phyloP scores from a whole-genome alignment of 192 early-diverging fungal species.

The Linnemannia elongata region DNA sequence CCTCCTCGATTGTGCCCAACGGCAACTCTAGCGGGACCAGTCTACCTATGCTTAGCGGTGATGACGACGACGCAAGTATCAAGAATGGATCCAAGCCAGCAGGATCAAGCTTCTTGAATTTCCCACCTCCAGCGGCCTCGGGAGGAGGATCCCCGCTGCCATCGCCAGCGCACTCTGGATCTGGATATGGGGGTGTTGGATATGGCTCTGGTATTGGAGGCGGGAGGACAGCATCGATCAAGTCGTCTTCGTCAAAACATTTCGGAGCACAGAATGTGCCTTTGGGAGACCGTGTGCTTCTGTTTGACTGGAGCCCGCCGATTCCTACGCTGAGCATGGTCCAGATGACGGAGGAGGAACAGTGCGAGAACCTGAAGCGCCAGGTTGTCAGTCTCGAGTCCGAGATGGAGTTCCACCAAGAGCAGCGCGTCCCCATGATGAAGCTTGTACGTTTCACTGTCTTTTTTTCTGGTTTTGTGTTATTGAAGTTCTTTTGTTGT shows the following conservation, averaged over 20 bases:
- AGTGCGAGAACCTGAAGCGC: constrained; percentile 74
- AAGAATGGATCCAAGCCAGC: not conserved
- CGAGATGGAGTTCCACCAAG: constrained; percentile 79
- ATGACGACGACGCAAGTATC: constrained; percentile 11
- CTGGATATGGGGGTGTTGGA: constrained; percentile 40
- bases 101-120: constrained; percentile 15
- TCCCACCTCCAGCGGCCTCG: constrained; percentile 7
- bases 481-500: not conserved
- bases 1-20: not conserved
- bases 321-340: constrained; percentile 58
- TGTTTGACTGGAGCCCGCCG: constrained; percentile 66
- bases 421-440: constrained; percentile 66
- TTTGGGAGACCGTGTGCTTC: constrained; percentile 49
- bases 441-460: constrained; percentile 52
- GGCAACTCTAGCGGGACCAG: constrained; percentile 18
- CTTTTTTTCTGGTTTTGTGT: not conserved
- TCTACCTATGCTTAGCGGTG: not conserved
- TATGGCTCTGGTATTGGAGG: constrained; percentile 31
- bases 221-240: constrained; percentile 39
- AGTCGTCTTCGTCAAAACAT: constrained; percentile 36
- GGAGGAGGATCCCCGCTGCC: not conserved
- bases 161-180: constrained; percentile 19
- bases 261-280: constrained; percentile 20
- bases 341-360: constrained; percentile 51
- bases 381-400: constrained; percentile 73